Base-by-base conservation (phyloP, 108 stramenopile genomes). In the Cyclotella baltica region DNA sequence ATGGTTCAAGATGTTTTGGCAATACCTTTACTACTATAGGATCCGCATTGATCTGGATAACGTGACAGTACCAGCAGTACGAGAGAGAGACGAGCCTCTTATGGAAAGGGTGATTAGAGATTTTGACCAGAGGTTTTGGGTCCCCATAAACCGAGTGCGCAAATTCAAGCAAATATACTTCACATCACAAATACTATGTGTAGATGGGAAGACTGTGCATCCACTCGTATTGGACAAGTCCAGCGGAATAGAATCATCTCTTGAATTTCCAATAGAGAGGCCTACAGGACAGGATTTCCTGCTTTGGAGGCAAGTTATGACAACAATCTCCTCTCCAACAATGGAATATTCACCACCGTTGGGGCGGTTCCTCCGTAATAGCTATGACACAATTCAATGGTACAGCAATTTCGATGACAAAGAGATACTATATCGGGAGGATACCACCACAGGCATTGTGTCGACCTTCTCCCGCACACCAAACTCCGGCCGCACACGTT, bases 1-100 rank as follows among this genome's bases (percentile, higher is more conserved):
- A 0, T 70, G 69, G 69, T 56, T 19, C 53, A 70, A 70, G 18
- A 20, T 57, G 9, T 27, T 70, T 19, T 70, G 69, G 69, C 18
- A 70, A n/a, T 46, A 46, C 10, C 8, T 56, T 5, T 0, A 31
- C 1, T 23, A 56, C 2, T 70, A 25, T n/a, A 8, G n/a, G 18
- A n/a, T 63, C 20, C 3, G 20, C 11, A 4, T 63, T 2, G 27
- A 63, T 25, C 6, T 63, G 18, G 62, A 38, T 23, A n/a, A 63
- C 29, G 8, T 63, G 22, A 38, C 8, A 4, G 28, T 63, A 2
- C 35, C 62, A 3, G 16, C 2, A 22, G 62, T 38, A 6, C 36
- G 62, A 8, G 62, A 63, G 36, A 34, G 36, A 5, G 36, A 63
- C n/a, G 2, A 36, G 2, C 8, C 19, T 4, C 19, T 63, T 22